Evolutionary conservation across 371 early-diverging fungal species (phyloP).

Genomic region (Lichtheimia hyalospora): DNA sequence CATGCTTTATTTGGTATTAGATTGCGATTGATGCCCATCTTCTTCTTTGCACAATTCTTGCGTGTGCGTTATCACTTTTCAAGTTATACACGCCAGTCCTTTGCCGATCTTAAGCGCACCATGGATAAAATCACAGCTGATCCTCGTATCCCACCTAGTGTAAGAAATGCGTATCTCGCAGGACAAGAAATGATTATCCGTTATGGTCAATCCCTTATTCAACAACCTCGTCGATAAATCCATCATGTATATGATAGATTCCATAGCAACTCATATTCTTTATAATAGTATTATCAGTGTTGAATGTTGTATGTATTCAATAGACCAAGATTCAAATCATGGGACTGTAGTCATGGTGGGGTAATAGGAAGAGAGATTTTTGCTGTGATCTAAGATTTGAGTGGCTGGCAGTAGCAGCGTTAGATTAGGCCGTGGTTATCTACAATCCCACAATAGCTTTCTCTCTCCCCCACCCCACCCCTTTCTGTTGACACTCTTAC

Average conservation of each 20-base stretch:
- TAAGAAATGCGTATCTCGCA: slow-evolving; percentile 54
- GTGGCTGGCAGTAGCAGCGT: too few relatives aligned
- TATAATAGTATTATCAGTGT: too few relatives aligned
- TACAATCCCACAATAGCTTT: too few relatives aligned
- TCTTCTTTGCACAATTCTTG: slow-evolving; percentile 83
- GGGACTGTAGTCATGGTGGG: too few relatives aligned
- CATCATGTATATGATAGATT: background rate
- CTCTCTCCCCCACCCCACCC: too few relatives aligned
- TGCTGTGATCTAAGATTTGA: too few relatives aligned
- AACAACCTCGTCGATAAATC: slow-evolving; percentile 22
- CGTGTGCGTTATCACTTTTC: slow-evolving; percentile 82
- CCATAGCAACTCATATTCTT: too few relatives aligned
- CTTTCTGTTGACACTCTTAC: too few relatives aligned
- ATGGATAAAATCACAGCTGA: slow-evolving; percentile 53
- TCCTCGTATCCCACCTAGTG: slow-evolving; percentile 60
- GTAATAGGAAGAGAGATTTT: too few relatives aligned
- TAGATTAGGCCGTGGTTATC: too few relatives aligned
- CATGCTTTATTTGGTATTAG: slow-evolving; percentile 19
- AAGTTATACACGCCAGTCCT: slow-evolving; percentile 66
- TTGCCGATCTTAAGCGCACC: slow-evolving; percentile 53
- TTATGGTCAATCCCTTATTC: slow-evolving; percentile 57
- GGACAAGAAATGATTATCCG: slow-evolving; percentile 51
- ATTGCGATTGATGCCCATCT: slow-evolving; percentile 70
- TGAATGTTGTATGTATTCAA: too few relatives aligned
- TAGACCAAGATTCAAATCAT: too few relatives aligned